Evolutionary conservation across 1,139 yeast genomes (phyloP).

Genomic region (Candida neerlandica): DNA sequence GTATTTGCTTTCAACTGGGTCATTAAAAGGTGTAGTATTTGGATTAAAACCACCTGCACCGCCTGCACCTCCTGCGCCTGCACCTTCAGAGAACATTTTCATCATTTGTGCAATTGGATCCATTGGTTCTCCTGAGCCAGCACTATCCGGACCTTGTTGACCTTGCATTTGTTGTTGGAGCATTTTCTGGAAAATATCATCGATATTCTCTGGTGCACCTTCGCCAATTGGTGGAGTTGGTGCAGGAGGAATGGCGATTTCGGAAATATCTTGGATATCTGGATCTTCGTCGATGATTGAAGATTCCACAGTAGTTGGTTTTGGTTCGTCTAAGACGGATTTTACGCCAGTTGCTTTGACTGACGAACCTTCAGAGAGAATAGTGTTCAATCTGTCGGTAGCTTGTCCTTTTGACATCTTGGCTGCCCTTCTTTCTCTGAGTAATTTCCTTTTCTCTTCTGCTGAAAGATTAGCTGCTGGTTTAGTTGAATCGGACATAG

Average conservation of each 20-base stretch:
- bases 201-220: constrained; percentile 26
- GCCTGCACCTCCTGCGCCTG: constrained; percentile 18
- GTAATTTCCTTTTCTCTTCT: constrained; percentile 61
- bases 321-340: constrained; percentile 37
- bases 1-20: constrained; percentile 30
- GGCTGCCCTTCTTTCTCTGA: constrained; percentile 72
- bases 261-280: constrained; percentile 28
- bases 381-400: constrained; percentile 53
- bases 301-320: constrained; percentile 6
- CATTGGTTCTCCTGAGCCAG: constrained; percentile 11
- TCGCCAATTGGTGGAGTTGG: constrained; percentile 15
- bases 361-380: constrained; percentile 44
- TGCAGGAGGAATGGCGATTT: constrained; percentile 12
- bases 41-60: not conserved
- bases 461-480: constrained; percentile 40
- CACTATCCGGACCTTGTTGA: constrained; percentile 15
- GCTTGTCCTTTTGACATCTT: constrained; percentile 65
- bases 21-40: constrained; percentile 6
- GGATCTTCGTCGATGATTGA: constrained; percentile 34
- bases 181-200: constrained; percentile 37
- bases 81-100: constrained; percentile 22
- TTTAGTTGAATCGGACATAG: constrained; percentile 20
- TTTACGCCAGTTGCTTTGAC: constrained; percentile 32
- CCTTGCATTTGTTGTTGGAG: constrained; percentile 19
- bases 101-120: constrained; percentile 40